Base-by-base conservation (phyloP, 352 stramenopile genomes). In the Phytophthora podocarpi region DNA sequence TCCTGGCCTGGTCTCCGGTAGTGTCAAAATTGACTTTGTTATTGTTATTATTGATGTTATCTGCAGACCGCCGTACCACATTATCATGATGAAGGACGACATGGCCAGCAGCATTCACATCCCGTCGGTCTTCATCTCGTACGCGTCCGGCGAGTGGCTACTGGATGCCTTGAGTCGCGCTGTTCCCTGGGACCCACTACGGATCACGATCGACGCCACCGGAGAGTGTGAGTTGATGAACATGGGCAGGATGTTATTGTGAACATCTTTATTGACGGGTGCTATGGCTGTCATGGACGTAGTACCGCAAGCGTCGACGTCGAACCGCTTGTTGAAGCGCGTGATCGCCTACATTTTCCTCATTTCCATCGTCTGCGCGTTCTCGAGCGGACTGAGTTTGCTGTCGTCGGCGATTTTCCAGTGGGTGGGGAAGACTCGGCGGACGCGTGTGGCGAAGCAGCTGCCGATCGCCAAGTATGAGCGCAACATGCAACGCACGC, bases 71-170 rank as follows among this genome's bases (percentile, higher is more conserved):
- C 83, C 83, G 65, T 86, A 77, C 48, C 81, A 93, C 34, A 91
- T 93, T 58, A 90, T 93, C 65, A 93, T 93, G 85, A 87, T 91
- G 66, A 86, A 87, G 34, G 82, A 93, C 59, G 75, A 91, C 56
- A 85, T 90, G 59, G 79, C 80, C 34, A 76, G 71, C 37, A 72
- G 67, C 23, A 58, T 93, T 21, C 65, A 50, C 15, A 93, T 93
- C 46, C 85, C 85, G 39, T 84, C 70, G 1, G 77, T 91, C 13
- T 93, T 93, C 59, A 74, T 93, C 30, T 80, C 80, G 35, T 91
- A 90, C 56, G 45, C 46, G 8, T 82, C 82, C 13, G 85, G 85
- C 24, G 80, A 90, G 45, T 76, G 67, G 64, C 69, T 91, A 23
- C 46, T 91, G 30, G 40, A 72, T 28, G 48, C 56, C 18, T 59